Base-by-base conservation (phyloP, 257 asterid species). In the Solanum rostratum region DNA sequence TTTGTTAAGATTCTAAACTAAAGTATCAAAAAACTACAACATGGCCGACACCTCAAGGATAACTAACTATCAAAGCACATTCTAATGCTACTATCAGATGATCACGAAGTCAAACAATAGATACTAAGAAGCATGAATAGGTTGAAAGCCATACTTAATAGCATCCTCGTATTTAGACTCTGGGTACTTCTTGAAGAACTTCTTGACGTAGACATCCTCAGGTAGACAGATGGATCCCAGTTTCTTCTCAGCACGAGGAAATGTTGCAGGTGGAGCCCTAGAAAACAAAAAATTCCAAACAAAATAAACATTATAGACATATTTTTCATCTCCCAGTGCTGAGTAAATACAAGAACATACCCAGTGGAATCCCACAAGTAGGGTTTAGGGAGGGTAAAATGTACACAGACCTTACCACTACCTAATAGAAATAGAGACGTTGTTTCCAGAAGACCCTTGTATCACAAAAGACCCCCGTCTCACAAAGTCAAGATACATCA, bases 191-290 rank as follows among this genome's bases (percentile, higher is more conserved):
- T 88, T 85, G 79, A 87, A 91, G 87, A 96, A 96, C 90, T 88
- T 93, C 79, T 85, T 91, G 39, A 96, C 88, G 84, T 92, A 96
- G 78, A 87, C 84, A 90, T 96, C 99, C 90, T 95, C 99, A 3
- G 99, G 97, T 3, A 96, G 84, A 41, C 86, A 82, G 24, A 96
- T 92, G 22, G 85, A 91, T 89, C 87, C 91, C 11, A 96, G 88
- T 90, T 92, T 95, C 30, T 86, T 88, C 91, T 96, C 93, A 0
- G 95, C 91, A 10, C 94, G 93, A 41, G 94, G 98, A 88, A 96
- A 96, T 3, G 94, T 89, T 27, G 94, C 93, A 10, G 99, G 99
- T 9, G 99, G 98, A 1, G 91, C 95, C 93, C 99, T 96, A 88
- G 84, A 81, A 74, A 45, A 24, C 81, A 46, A 74, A 12, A 74